These are phyloP conservation scores for Diutina pseudorugosa DNA, from an alignment of 1,139 yeast genomes.

Conservation along the genomic window DNA sequence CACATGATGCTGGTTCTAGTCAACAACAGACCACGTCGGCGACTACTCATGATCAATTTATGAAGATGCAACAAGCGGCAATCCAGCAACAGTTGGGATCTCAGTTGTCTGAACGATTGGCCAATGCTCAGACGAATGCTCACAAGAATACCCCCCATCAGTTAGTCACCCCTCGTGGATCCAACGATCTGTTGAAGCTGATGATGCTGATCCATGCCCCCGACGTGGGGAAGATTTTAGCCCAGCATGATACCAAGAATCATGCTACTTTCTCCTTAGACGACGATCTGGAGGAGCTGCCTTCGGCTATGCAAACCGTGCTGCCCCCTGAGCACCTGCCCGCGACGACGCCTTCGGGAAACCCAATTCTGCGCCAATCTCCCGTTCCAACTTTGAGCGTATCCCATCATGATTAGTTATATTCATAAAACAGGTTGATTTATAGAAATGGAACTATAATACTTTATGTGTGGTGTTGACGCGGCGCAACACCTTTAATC, in stretches of 20 bases:
- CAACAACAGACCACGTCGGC: background rate
- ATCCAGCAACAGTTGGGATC: conserved; percentile 20
- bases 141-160: background rate
- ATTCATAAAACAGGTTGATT: background rate
- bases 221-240: conserved; percentile 1
- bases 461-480: background rate
- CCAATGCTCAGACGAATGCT: conserved; percentile 7
- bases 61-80: conserved; percentile 26
- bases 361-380: background rate
- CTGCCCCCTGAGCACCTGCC: background rate
- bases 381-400: background rate
- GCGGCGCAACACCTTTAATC: background rate
- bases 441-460: background rate
- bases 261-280: background rate
- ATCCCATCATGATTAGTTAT: background rate
- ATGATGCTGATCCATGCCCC: background rate
- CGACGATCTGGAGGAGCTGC: background rate
- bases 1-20: background rate
- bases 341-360: background rate
- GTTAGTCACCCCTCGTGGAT: background rate
- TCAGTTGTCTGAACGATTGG: background rate
- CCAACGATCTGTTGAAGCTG: conserved; percentile 3
- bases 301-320: background rate
- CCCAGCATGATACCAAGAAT: background rate
- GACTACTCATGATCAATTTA: conserved; percentile 22